These are phyloP conservation scores for Apiotrichum porosum DNA, from an alignment of 1,284 basidiomycete species.

Conservation along the genomic window DNA sequence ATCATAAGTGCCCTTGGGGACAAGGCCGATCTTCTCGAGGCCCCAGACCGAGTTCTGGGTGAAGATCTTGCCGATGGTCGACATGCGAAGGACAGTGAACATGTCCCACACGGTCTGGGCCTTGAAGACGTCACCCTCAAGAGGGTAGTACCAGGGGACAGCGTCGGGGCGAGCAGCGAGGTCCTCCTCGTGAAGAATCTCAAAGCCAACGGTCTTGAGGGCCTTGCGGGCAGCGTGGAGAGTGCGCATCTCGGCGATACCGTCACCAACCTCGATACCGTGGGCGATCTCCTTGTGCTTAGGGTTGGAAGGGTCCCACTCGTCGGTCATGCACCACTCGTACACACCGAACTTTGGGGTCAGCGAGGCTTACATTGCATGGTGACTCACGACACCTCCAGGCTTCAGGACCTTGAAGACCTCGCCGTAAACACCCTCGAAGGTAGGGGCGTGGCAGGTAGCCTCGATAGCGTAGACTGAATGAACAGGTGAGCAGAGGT, in stretches of 20 bases:
- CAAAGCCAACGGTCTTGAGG: conserved; percentile 77
- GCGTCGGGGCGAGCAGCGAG: conserved; percentile 72
- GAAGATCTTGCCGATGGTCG: conserved; percentile 76
- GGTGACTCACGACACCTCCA: conserved; percentile 74
- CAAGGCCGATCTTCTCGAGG: conserved; percentile 71
- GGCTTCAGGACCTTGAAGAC: conserved; percentile 95
- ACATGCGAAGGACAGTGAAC: conserved; percentile 82
- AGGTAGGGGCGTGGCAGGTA: conserved; percentile 91
- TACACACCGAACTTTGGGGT: conserved; percentile 80
- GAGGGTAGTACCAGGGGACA: conserved; percentile 92
- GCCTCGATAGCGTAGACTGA: conserved; percentile 95
- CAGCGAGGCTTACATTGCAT: background rate
- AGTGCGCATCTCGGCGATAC: conserved; percentile 95
- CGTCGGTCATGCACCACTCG: conserved; percentile 98
- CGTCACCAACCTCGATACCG: conserved; percentile 85
- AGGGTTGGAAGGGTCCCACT: conserved; percentile 81
- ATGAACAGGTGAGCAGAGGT: background rate
- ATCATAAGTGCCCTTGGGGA: conserved; percentile 89
- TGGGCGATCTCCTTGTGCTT: conserved; percentile 89
- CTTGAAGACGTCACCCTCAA: conserved; percentile 87
- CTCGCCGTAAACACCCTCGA: conserved; percentile 92
- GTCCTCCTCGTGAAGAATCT: conserved; percentile 88
- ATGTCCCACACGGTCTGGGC: conserved; percentile 93
- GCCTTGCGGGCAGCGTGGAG: conserved; percentile 70
- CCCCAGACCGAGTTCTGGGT: conserved; percentile 76